A percentile compares a stretch with the other conserved stretches of the same genome.
These are phyloP conservation scores for Carpinus fangiana DNA, from an alignment of 306 rosid genomes.

Conservation along the genomic window DNA sequence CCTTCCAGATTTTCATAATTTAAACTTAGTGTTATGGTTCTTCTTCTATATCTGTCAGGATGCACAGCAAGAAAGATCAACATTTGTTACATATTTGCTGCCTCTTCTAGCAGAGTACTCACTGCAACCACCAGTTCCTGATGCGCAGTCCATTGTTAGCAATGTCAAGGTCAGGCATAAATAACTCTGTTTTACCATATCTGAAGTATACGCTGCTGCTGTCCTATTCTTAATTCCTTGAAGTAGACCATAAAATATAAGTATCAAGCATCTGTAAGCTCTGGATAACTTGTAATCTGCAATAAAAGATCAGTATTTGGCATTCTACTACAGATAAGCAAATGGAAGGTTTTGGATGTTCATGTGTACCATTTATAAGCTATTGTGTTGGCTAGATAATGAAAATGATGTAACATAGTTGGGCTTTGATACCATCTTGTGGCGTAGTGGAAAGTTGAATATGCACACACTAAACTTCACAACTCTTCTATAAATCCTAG, in stretches of 20 bases:
- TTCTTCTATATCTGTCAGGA: slow-evolving; percentile 55
- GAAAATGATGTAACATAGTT: too few relatives aligned
- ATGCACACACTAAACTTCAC: too few relatives aligned
- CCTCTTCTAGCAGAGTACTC: slow-evolving; percentile 95
- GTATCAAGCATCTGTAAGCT: not conserved
- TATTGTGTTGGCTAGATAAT: too few relatives aligned
- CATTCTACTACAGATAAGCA: not conserved
- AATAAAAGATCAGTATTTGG: not conserved
- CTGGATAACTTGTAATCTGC: not conserved
- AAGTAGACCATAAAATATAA: slow-evolving; percentile 5
- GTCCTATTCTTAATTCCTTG: slow-evolving; percentile 2
- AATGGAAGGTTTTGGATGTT: not conserved
- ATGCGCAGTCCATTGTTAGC: slow-evolving; percentile 90
- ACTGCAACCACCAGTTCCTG: slow-evolving; percentile 79
- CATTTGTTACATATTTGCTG: slow-evolving; percentile 81
- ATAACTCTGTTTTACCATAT: slow-evolving; percentile 13
- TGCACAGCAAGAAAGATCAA: slow-evolving; percentile 91
- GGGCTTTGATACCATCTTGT: too few relatives aligned
- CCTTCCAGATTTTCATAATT: slow-evolving; percentile 18
- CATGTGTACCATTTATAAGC: too few relatives aligned
- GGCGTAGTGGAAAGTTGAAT: too few relatives aligned
- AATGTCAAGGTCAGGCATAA: slow-evolving; percentile 75
- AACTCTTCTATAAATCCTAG: too few relatives aligned
- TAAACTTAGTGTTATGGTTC: slow-evolving; percentile 18
- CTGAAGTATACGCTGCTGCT: slow-evolving; percentile 18